Evolutionary conservation across 768 basidiomycete genomes (phyloP), one percentile per base, ranked within the genome.

Genomic region (Glaciozyma martinii): DNA sequence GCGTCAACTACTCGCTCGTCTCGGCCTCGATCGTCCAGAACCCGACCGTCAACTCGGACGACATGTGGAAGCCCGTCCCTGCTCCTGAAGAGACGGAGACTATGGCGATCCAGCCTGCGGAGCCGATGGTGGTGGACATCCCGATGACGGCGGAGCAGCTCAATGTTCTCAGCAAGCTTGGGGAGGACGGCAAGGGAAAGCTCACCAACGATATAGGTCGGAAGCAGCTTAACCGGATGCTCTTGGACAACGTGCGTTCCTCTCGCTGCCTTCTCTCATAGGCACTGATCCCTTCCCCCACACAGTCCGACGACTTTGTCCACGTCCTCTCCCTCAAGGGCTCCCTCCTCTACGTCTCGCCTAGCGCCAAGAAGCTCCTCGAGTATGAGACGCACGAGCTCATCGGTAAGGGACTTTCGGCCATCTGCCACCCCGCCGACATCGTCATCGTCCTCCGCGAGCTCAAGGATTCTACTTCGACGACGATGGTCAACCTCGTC

Each of bases 281-380:
- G 23, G 16, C 21, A 47, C 59, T 60, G 12, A 62, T 47, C 66
- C 60, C 66, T 47, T 16, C 13, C 29, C 0, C 0, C 63, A 78
- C 0, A 1, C 63, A 78, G 61, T 68, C 60, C 56, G 66, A 67
- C 68, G 94, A 97, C 75, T 89, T 94, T 74, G 79, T 95, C 29
- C 87, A 88, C 73, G 92, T 97, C 60, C 81, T 99, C 47, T 91
- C 89, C 3, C 84, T 95, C 71, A 93, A 97, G 74, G 94, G 94
- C 33, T 80, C 82, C 21, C 91, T 98, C 76, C 84, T 94, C 56
- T 99, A 95, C 75, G 88, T 90, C 59, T 89, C 90, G 0, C 91
- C 91, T 2, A 83, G 86, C 30, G 84, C 94, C 25, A 78, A 82
- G 16, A 79, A 82, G 33, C 83, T 91, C 15, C 81, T 98, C 43